Evolutionary conservation across 108 stramenopile genomes (phyloP).

Genomic region (Stephanodiscus minutulus): DNA sequence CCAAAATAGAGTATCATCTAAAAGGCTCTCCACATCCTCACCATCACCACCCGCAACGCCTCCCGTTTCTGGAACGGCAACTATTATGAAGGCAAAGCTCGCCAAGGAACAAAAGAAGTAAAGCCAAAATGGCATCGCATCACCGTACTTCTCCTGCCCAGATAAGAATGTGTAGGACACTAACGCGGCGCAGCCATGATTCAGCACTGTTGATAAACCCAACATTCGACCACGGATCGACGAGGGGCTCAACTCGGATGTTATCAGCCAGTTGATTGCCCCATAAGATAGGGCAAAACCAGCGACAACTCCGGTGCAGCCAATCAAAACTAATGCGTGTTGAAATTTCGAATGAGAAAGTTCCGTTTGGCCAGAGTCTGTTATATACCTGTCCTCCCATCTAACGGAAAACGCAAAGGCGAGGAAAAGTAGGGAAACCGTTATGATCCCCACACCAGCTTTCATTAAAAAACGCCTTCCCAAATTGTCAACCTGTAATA

Average conservation of each 20-base stretch:
- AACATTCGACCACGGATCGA: constrained; percentile 59
- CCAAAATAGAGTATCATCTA: constrained; percentile 48
- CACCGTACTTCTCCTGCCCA: constrained; percentile 42
- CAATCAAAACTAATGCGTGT: constrained; percentile 39
- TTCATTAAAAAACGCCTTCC: constrained; percentile 57
- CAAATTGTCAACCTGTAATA: constrained; percentile 52
- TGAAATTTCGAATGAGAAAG: constrained; percentile 40
- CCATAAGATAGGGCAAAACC: constrained; percentile 62
- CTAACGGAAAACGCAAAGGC: constrained; percentile 40
- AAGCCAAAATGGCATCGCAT: constrained; percentile 45
- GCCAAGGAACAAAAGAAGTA: constrained; percentile 42
- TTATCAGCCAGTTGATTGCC: constrained; percentile 61
- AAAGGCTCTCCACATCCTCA: constrained; percentile 44
- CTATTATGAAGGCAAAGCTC: constrained; percentile 29
- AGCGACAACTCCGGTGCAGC: constrained; percentile 49
- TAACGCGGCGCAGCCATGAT: constrained; percentile 45
- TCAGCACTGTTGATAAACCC: constrained; percentile 47
- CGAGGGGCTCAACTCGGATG: constrained; percentile 55
- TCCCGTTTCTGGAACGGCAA: constrained; percentile 53
- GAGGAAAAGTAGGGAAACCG: constrained; percentile 41
- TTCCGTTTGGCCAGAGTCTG: constrained; percentile 17
- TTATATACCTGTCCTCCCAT: constrained; percentile 10
- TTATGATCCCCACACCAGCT: constrained; percentile 48
- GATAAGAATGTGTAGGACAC: constrained; percentile 52
- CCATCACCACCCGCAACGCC: constrained; percentile 38